Percentiles rank a stretch among this genome's conserved stretches.
Evolutionary conservation across 495 filamentous ascomycete genomes (phyloP).

Genomic region (Rhypophila decipiens): DNA sequence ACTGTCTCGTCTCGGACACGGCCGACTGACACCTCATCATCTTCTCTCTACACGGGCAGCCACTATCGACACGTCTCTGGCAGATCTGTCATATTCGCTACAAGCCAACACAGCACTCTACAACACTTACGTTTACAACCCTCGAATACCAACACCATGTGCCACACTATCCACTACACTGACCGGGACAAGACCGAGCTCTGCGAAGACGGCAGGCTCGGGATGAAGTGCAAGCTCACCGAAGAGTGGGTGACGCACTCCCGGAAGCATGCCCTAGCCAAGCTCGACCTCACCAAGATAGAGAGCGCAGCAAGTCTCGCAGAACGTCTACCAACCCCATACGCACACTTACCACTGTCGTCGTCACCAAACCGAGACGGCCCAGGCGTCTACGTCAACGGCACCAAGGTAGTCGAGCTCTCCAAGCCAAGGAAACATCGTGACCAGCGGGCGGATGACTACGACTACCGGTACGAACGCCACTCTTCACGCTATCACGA

Average conservation of each 20-base stretch:
- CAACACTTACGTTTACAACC: constrained; percentile 14
- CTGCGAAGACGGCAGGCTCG: constrained; percentile 21
- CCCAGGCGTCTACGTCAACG: constrained; percentile 27
- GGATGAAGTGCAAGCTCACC: constrained; percentile 18
- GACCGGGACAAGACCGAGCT: constrained; percentile 22
- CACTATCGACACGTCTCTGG: constrained; percentile 22
- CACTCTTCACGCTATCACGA: background rate
- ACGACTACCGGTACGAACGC: constrained; percentile 14
- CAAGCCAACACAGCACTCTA: constrained; percentile 7
- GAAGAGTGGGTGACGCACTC: constrained; percentile 16
- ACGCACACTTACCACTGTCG: constrained; percentile 25
- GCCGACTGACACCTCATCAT: constrained; percentile 29
- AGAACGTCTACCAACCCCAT: constrained; percentile 17
- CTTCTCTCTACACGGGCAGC: constrained; percentile 13
- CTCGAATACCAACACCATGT: constrained; percentile 33
- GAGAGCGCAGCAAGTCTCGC: constrained; percentile 18
- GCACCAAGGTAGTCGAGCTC: constrained; percentile 20
- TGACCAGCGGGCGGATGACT: constrained; percentile 19
- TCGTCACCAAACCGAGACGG: constrained; percentile 29
- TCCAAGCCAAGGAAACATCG: constrained; percentile 12
- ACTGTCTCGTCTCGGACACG: constrained; percentile 35
- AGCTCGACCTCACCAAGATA: constrained; percentile 17
- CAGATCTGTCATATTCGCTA: constrained; percentile 8
- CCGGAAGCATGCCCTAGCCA: constrained; percentile 6
- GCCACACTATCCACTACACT: constrained; percentile 32